phyloP scores from a whole-genome alignment of 495 filamentous ascomycete genomes.

The Penicillium malachiteum region DNA sequence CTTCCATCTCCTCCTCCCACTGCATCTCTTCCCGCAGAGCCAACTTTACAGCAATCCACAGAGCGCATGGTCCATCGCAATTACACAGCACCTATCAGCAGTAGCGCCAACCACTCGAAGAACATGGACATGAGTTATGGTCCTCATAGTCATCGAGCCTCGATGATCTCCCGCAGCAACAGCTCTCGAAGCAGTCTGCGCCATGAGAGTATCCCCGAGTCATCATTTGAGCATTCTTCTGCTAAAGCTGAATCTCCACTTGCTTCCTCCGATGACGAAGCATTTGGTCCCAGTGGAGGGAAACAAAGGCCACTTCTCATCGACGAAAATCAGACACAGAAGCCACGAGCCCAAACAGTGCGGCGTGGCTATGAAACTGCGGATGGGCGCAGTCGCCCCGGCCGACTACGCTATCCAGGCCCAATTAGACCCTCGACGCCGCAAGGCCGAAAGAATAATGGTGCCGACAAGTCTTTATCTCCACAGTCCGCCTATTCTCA shows the following conservation, averaged over 20 bases:
- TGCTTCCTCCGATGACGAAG: slow-evolving; percentile 46
- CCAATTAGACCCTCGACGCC: slow-evolving; percentile 26
- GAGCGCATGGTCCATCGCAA: slow-evolving; percentile 17
- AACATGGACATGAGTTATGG: slow-evolving; percentile 7
- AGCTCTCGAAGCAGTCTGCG: slow-evolving; percentile 31
- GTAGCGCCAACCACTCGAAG: slow-evolving; percentile 1
- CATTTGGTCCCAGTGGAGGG: slow-evolving; percentile 18
- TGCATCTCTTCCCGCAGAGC: slow-evolving; percentile 28
- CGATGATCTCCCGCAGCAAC: slow-evolving; percentile 26
- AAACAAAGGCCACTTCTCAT: slow-evolving; percentile 9
- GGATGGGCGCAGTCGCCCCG: slow-evolving; percentile 9
- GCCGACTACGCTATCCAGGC: slow-evolving; percentile 9
- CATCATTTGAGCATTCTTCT: slow-evolving; percentile 10
- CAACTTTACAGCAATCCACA: slow-evolving; percentile 14
- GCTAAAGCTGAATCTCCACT: slow-evolving; percentile 33
- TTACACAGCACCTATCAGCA: slow-evolving; percentile 14
- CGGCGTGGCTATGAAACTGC: slow-evolving; percentile 17
- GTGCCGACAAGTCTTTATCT: slow-evolving; percentile 20
- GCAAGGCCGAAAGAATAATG: slow-evolving; percentile 20
- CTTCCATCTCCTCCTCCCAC: slow-evolving; percentile 35
- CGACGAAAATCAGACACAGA: slow-evolving; percentile 10
- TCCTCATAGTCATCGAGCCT: slow-evolving; percentile 14
- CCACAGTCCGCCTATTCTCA: slow-evolving; percentile 28
- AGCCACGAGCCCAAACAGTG: slow-evolving; percentile 2
- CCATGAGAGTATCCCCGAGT: slow-evolving; percentile 23